These are phyloP conservation scores for Rickenella mellea DNA, from an alignment of 768 basidiomycete genomes.

Conservation along the genomic window DNA sequence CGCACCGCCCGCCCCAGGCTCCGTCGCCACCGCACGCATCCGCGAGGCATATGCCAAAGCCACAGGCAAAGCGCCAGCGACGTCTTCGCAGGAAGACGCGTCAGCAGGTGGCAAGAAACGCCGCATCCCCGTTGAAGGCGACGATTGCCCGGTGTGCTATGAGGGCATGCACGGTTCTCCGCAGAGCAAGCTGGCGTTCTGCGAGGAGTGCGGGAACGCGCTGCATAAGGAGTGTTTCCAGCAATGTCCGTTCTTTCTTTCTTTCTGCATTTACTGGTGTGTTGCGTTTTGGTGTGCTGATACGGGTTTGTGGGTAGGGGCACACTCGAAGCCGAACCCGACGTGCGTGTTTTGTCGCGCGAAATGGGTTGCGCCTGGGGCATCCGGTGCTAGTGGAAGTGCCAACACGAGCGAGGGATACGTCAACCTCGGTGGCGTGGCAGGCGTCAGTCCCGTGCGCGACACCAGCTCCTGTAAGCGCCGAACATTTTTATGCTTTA, in stretches of 20 bases:
- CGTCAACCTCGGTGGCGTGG: slow-evolving; percentile 49
- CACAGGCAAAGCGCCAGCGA: slow-evolving; percentile 39
- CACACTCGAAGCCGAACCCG: slow-evolving; percentile 28
- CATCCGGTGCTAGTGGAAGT: too few relatives aligned
- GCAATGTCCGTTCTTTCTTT: slow-evolving; percentile 67
- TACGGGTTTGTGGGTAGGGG: slow-evolving; percentile 16
- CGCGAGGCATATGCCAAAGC: slow-evolving; percentile 52
- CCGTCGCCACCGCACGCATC: slow-evolving; percentile 43
- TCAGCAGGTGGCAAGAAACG: slow-evolving; percentile 27
- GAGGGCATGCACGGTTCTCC: slow-evolving; percentile 48
- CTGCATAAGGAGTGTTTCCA: slow-evolving; percentile 68
- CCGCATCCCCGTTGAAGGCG: slow-evolving; percentile 53
- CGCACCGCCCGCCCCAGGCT: slow-evolving; percentile 61
- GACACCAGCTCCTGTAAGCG: slow-evolving; percentile 68
- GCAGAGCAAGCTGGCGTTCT: slow-evolving; percentile 43
- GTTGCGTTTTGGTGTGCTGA: too few relatives aligned
- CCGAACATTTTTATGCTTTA: slow-evolving; percentile 3
- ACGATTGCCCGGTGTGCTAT: slow-evolving; percentile 76
- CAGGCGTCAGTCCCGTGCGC: slow-evolving; percentile 48
- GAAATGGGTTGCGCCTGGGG: slow-evolving; percentile 31
- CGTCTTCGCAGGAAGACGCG: slow-evolving; percentile 8
- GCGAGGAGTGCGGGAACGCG: slow-evolving; percentile 58
- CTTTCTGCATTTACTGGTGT: too few relatives aligned
- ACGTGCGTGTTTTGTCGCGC: slow-evolving; percentile 79
- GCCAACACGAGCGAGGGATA: slow-evolving; percentile 34